A percentile compares a stretch with the other conserved stretches of the same genome.
Evolutionary conservation across 495 filamentous ascomycete species (phyloP).

Genomic region (Penicillium canescens): DNA sequence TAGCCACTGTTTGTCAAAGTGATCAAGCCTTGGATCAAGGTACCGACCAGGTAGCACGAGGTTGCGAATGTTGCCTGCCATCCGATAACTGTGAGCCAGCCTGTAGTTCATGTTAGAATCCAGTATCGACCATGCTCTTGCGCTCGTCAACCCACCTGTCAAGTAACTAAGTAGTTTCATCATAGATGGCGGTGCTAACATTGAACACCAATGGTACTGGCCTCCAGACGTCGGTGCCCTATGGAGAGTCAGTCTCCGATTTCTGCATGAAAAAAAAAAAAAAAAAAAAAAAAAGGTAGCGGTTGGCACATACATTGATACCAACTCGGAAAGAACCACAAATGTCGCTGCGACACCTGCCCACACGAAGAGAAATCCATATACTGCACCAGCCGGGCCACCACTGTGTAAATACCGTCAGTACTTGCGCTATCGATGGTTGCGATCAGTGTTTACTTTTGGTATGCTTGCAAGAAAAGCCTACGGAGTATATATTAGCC

Average conservation of each 20-base stretch:
- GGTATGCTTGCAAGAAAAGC: constrained; percentile 33
- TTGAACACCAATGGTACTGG: constrained; percentile 56
- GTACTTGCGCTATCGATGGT: neutral
- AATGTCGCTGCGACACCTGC: constrained; percentile 30
- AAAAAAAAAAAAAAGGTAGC: no score
- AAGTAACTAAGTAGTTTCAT: constrained; percentile 49
- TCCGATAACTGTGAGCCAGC: constrained; percentile 47
- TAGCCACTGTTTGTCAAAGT: constrained; percentile 38
- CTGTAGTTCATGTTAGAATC: constrained; percentile 12
- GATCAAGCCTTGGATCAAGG: constrained; percentile 43
- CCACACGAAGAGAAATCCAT: constrained; percentile 53
- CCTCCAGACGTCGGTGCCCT: constrained; percentile 53
- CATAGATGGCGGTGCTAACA: constrained; percentile 41
- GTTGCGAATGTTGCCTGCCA: constrained; percentile 47
- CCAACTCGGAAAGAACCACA: constrained; percentile 40
- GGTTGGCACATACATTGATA: constrained; percentile 34
- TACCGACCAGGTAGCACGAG: constrained; percentile 40
- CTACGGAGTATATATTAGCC: constrained; percentile 11
- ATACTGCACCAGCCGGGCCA: constrained; percentile 53
- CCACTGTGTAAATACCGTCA: constrained; percentile 30
- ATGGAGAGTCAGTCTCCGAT: neutral
- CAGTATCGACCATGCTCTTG: neutral
- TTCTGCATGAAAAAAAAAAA: neutral
- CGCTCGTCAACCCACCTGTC: constrained; percentile 31
- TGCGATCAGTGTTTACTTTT: constrained; percentile 25